Conservation (phyloP, 768 basidiomycete genomes). For the Floccularia luteovirens region DNA sequence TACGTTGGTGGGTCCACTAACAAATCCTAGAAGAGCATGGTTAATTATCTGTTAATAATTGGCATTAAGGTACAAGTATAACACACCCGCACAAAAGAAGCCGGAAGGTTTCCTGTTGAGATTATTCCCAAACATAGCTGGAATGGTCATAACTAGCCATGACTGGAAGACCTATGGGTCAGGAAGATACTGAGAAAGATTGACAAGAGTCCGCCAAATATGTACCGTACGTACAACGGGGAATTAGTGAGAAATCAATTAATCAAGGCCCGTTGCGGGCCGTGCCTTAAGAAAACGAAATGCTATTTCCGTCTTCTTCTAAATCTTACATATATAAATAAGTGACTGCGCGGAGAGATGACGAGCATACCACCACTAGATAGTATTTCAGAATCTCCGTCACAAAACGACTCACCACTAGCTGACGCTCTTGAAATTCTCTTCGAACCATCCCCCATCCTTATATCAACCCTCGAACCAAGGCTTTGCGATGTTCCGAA, state of each 20-base stretch:
- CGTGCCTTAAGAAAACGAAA: no score
- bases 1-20: conserved; percentile 69
- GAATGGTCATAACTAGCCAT: no score
- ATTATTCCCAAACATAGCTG: conserved; percentile 81
- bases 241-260: no score
- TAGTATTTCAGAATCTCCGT: conserved; percentile 20
- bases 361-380: no score
- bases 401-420: conserved; percentile 28
- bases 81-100: conserved; percentile 56
- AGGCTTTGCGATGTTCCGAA: conserved; percentile 28
- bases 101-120: conserved; percentile 71
- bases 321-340: no score
- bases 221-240: no score
- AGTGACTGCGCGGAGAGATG: no score
- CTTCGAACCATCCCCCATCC: conserved; percentile 64
- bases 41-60: conserved; percentile 1
- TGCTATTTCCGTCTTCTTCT: no score
- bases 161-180: no score
- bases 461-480: conserved; percentile 46
- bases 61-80: not conserved
- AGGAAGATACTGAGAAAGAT: no score
- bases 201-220: no score
- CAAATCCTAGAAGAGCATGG: conserved; percentile 52
- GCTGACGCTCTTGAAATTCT: conserved; percentile 20
- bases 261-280: no score